Evolutionary conservation across 352 stramenopile species (phyloP), one percentile per base, ranked within the genome.

Genomic region (Phytophthora aleatoria): DNA sequence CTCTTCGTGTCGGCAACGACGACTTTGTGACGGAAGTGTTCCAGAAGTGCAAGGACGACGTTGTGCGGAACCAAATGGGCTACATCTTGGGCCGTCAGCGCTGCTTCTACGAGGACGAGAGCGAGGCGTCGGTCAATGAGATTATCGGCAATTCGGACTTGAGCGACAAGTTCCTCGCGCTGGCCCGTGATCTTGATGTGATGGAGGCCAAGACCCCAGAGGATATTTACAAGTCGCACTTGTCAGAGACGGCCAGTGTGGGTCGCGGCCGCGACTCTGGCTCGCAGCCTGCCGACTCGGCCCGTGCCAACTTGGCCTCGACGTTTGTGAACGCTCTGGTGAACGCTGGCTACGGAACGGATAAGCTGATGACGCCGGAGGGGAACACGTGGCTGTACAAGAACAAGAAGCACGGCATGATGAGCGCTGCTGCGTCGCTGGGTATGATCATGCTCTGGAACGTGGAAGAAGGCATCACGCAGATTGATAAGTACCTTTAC

Each of bases 321-420:
- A 99, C 97, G 3, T 99, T 99, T 77, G 97, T 99, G 24, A 99
- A 99, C 73, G 98, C 97, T 35, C 98, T 99, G 67, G 97, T 99
- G 16, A 99, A 99, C 76, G 95, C 96, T 36, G 97, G 97, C 2
- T 99, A 99, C 76, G 88, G 97, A 60, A 96, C 95, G 16, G 98
- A 99, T 76, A 99, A 99, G 71, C 76, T 98, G 15, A 91, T 97
- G 74, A 97, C 90, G 0, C 90, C 91, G 0, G 93, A 99, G 36
- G 89, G 83, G 53, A 99, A 97, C 71, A 96, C 96, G 50, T 99
- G 97, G 97, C 72, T 99, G 28, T 99, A 99, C 85, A 99, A 99
- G 80, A 99, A 99, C 88, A 99, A 99, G 77, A 98, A 99, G 77
- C 96, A 99, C 67, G 97, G 97, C 52, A 99, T 99, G 97, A 97